phyloP scores from a whole-genome alignment of 73 alveolate species.

The Paramecium octaurelia region DNA sequence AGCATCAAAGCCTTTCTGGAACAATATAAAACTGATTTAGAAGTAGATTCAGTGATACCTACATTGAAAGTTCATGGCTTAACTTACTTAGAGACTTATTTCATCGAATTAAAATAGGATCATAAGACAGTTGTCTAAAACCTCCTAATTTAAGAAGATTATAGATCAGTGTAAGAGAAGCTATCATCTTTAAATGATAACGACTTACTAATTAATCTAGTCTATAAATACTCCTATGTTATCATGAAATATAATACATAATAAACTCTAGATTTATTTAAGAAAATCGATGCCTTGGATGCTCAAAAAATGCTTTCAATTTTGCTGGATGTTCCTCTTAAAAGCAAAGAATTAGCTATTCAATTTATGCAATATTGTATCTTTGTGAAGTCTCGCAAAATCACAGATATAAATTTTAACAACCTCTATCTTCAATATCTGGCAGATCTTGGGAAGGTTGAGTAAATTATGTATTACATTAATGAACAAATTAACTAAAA shows the following conservation, averaged over 20 bases:
- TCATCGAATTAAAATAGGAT: slow-evolving; percentile 6
- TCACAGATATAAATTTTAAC: slow-evolving; percentile 7
- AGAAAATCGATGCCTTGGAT: neutral
- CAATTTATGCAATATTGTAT: slow-evolving; percentile 17
- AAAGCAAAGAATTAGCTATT: neutral
- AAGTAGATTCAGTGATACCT: neutral
- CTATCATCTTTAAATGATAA: neutral
- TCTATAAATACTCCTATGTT: slow-evolving; percentile 24
- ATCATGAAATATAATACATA: neutral
- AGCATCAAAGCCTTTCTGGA: neutral
- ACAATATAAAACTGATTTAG: neutral
- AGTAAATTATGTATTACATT: neutral
- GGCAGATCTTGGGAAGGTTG: neutral
- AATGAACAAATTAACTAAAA: neutral
- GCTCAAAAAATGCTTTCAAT: slow-evolving; percentile 9
- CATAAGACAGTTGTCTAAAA: neutral
- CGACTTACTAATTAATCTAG: neutral
- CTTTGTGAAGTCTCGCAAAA: neutral
- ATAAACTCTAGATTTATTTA: neutral
- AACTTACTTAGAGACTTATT: neutral
- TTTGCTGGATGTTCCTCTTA: neutral
- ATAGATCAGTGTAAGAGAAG: neutral
- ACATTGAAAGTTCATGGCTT: neutral
- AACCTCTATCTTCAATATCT: neutral
- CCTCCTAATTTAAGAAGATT: neutral